Conservation (phyloP, 805 yeast species). For the Candida coquimbonensis region DNA sequence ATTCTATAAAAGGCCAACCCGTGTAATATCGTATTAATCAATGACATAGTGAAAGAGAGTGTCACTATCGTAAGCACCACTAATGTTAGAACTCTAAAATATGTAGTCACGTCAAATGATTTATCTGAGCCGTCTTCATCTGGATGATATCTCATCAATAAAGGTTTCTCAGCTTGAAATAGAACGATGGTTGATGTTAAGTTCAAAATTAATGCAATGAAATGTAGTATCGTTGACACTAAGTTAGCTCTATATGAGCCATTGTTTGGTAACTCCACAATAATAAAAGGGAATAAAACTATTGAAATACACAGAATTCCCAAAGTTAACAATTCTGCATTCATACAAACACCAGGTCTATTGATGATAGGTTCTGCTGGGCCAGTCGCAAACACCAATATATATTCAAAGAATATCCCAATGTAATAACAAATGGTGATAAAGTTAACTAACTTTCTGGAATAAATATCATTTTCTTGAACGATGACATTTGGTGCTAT, state of each 20-base stretch:
- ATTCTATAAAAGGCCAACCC: slow-evolving; percentile 4
- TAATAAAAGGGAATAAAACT: neutral
- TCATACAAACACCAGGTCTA: slow-evolving; percentile 13
- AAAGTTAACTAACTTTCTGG: neutral
- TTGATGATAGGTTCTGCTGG: slow-evolving; percentile 16
- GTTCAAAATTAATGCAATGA: neutral
- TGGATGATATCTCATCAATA: neutral
- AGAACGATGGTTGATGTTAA: neutral
- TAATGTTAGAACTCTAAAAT: neutral
- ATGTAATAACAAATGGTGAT: neutral
- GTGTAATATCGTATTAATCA: neutral
- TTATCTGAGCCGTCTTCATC: no score
- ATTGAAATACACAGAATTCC: neutral
- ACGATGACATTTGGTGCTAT: slow-evolving; percentile 6
- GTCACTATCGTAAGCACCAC: neutral
- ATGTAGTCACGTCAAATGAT: neutral
- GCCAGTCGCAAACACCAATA: slow-evolving; percentile 7
- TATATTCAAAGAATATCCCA: slow-evolving; percentile 9
- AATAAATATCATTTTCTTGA: neutral
- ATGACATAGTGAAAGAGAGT: neutral
- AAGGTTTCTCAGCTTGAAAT: neutral
- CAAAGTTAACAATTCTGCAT: slow-evolving; percentile 6
- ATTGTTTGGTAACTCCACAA: neutral
- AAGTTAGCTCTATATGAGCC: neutral
- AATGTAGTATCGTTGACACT: neutral